Evolutionary conservation across 2,329 filamentous ascomycete species (phyloP), one percentile per base, ranked within the genome.

Genomic region (Cephalotrichum gorgonifer): DNA sequence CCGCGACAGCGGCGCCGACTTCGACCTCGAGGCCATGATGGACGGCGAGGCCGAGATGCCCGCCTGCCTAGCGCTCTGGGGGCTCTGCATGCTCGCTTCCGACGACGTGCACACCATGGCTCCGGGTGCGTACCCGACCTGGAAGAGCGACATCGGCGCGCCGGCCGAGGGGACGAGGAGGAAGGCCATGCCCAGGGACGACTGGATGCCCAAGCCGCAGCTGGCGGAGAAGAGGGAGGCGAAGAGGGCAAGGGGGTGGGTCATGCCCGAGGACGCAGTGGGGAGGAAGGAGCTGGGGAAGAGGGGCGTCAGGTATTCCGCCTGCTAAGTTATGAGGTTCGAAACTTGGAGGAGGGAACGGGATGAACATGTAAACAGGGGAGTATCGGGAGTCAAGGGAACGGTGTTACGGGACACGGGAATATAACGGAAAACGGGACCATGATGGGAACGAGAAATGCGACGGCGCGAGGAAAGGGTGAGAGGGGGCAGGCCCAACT

Each of bases 121-220:
- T 17, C 81, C 86, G 48, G 68, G 75, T 55, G 59, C 72, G 53
- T 81, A 86, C 48, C 68, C 75, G 55, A 59, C 72, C 53, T 90
- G 82, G 83, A 76, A 73, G 58, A 71, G 80, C 52, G 84, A 88
- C 56, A 85, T 89, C 55, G 86, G 86, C 1, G 84, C 83, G 0
- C 85, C 86, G 0, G 83, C 83, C 11, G 85, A 87, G 55, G 76
- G 84, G 33, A 86, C 84, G 1, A 69, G 86, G 33, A 74, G 83
- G 60, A 86, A 86, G 70, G 80, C 81, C 47, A 66, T 83, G 25
- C 71, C 80, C n/a, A 73, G 83, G 39, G 86, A 90, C 64, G 67
- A 68, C 22, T 89, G 86, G 86, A 88, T 90, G 67, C 85, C 86
- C 9, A 80, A 73, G 68, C 81, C 79, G 46, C 86, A 82, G 70